A percentile compares a stretch with the other conserved stretches of the same genome.
phyloP scores from a whole-genome alignment of 495 filamentous ascomycete species.

The Penicillium longicatenatum region DNA sequence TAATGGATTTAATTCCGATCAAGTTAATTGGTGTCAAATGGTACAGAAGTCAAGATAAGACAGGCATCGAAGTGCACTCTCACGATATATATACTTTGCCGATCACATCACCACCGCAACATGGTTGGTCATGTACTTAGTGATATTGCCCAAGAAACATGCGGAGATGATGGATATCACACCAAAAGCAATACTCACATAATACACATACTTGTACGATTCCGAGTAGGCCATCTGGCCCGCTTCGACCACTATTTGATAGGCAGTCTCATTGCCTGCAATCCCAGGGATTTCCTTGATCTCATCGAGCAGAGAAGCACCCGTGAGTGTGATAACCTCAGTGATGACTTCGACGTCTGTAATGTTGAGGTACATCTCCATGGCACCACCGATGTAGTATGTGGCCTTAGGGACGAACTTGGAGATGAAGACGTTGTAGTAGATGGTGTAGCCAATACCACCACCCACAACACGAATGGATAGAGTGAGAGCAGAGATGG shows the following conservation, averaged over 20 bases:
- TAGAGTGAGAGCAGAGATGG: conserved; percentile 72
- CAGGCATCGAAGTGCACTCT: background rate
- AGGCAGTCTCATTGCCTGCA: conserved; percentile 51
- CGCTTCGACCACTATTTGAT: conserved; percentile 59
- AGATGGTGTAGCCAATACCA: conserved; percentile 69
- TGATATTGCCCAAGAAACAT: conserved; percentile 64
- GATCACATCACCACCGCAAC: conserved; percentile 64
- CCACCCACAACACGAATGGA: conserved; percentile 72
- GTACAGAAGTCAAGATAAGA: background rate
- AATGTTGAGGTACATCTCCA: conserved; percentile 56
- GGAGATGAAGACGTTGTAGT: conserved; percentile 74
- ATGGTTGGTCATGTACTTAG: conserved; percentile 68
- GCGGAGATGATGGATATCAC: conserved; percentile 62
- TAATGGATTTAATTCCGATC: background rate
- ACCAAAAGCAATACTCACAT: conserved; percentile 69
- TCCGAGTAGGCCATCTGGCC: conserved; percentile 64
- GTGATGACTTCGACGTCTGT: conserved; percentile 41
- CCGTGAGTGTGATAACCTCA: conserved; percentile 58
- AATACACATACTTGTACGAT: conserved; percentile 69
- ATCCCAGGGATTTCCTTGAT: conserved; percentile 59
- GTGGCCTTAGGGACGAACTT: conserved; percentile 59
- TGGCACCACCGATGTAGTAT: conserved; percentile 55
- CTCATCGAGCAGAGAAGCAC: conserved; percentile 54
- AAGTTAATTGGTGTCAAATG: background rate
- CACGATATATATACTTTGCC: background rate